Conservation (phyloP, 106 monocot species). For the Apostasia ramifera region DNA sequence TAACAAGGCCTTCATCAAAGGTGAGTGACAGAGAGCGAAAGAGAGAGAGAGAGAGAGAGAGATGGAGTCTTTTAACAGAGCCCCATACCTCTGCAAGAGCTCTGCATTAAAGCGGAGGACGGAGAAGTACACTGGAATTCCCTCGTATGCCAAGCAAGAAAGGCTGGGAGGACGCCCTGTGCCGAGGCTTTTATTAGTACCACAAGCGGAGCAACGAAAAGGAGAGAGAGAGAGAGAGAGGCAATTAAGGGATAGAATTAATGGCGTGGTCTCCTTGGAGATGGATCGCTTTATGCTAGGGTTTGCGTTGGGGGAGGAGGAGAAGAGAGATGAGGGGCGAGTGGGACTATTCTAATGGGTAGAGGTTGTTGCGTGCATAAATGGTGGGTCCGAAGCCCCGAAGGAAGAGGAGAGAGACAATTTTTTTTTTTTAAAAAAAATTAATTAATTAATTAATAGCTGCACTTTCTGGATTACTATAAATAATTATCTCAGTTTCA, state of each 20-base stretch:
- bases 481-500: too few species aligned
- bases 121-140: conserved; percentile 65
- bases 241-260: neutral
- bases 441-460: too few species aligned
- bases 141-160: conserved; percentile 47
- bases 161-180: conserved; percentile 28
- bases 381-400: conserved; percentile 1
- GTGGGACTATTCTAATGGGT: conserved; percentile 52
- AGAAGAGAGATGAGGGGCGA: conserved; percentile 9
- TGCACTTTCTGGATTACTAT: too few species aligned
- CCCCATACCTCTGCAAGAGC: conserved; percentile 24
- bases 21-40: neutral
- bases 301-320: neutral
- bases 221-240: neutral
- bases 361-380: conserved; percentile 58
- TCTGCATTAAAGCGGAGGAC: conserved; percentile 28
- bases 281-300: conserved; percentile 10
- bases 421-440: too few species aligned
- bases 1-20: neutral
- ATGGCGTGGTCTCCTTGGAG: conserved; percentile 1
- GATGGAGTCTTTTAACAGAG: neutral
- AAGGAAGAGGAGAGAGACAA: too few species aligned
- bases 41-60: neutral
- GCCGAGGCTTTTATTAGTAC: conserved; percentile 47
- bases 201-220: conserved; percentile 6